Conservation (phyloP, 306 rosid species). For the Arachis stenosperma region DNA sequence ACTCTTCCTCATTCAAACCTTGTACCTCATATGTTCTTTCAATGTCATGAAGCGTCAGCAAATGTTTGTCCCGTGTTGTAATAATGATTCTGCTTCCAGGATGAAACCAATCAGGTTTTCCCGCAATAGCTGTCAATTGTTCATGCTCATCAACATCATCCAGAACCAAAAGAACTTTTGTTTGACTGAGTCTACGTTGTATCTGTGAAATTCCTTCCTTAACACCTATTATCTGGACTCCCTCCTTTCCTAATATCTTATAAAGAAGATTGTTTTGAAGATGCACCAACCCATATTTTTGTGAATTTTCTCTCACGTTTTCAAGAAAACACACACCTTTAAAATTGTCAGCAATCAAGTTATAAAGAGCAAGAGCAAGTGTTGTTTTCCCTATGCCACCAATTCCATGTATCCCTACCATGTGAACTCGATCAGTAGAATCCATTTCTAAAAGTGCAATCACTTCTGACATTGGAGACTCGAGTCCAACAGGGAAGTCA, state of each 20-base stretch:
- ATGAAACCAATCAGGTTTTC: background rate
- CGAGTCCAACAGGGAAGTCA: constrained; percentile 27
- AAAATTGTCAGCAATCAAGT: background rate
- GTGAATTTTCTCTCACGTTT: background rate
- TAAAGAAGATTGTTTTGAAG: background rate
- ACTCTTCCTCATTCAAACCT: background rate
- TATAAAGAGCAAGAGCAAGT: constrained; percentile 1
- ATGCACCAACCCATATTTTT: background rate
- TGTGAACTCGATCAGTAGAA: background rate
- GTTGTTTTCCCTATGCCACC: constrained; percentile 34
- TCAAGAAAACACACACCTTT: background rate
- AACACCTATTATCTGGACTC: background rate
- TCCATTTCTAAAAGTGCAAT: background rate
- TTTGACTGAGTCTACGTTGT: background rate
- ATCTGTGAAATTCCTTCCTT: background rate
- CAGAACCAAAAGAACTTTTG: background rate
- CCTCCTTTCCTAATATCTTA: background rate
- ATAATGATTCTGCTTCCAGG: background rate
- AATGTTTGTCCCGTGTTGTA: background rate
- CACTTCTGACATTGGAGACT: background rate
- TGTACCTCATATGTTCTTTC: background rate
- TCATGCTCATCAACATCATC: background rate
- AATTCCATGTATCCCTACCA: constrained; percentile 20
- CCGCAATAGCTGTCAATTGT: background rate
- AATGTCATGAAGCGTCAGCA: background rate